A percentile compares a stretch with the other conserved stretches of the same genome.
phyloP scores from a whole-genome alignment of 2,329 filamentous ascomycete genomes.

The Tolypocladium capitatum region DNA sequence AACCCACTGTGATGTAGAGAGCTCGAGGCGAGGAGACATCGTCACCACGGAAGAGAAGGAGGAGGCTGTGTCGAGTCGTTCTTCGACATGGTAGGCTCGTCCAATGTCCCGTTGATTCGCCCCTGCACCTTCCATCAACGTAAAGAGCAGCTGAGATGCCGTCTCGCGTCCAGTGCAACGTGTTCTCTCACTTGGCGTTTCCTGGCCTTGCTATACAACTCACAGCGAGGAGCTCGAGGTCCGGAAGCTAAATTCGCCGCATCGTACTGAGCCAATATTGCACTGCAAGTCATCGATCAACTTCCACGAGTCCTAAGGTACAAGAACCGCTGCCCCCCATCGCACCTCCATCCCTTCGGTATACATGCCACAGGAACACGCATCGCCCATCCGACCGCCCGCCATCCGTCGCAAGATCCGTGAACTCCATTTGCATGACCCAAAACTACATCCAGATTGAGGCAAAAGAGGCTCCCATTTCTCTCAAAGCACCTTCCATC shows the following conservation, averaged over 20 bases:
- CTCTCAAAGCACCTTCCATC: neutral
- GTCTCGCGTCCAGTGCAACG: neutral
- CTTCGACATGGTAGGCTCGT: neutral
- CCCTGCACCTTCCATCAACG: neutral
- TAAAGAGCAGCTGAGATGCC: neutral
- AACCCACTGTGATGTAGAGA: neutral
- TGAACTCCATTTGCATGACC: constrained; percentile 24
- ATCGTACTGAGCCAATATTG: neutral
- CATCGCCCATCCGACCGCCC: constrained; percentile 3
- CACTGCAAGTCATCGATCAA: constrained; percentile 7
- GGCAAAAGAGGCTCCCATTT: constrained; percentile 2
- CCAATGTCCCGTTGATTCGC: too few species aligned
- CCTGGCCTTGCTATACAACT: neutral
- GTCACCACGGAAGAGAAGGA: neutral
- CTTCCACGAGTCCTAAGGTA: constrained; percentile 9
- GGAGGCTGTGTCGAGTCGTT: neutral
- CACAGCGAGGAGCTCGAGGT: neutral
- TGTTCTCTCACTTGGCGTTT: neutral
- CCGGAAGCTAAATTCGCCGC: neutral
- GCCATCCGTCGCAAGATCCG: constrained; percentile 14
- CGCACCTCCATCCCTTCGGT: constrained; percentile 1
- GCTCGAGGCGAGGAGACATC: neutral
- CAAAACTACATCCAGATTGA: constrained; percentile 27
- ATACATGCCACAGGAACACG: constrained; percentile 8
- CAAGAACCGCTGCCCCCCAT: constrained; percentile 1